Base-by-base conservation (phyloP, 805 yeast genomes). In the Candida coquimbonensis region DNA sequence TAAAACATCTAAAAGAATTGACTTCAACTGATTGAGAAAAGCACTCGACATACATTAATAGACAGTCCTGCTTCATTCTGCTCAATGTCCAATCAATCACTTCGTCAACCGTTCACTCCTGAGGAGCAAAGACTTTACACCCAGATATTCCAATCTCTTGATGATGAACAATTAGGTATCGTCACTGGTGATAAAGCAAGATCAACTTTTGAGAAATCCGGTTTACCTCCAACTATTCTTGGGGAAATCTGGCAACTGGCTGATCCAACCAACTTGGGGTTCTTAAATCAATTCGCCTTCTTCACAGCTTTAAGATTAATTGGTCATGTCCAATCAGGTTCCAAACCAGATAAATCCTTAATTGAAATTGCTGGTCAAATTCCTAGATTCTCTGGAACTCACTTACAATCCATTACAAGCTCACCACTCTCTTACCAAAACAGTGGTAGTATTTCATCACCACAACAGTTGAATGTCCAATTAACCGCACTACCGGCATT, bases 171-270 rank as follows among this genome's bases (percentile, higher is more conserved):
- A 39, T 67, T 83, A 39, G 96, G 96, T 6, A 73, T 83, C 29
- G 84, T 91, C 47, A 85, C 96, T 4, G 99, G 99, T 33, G 90
- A 84, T 35, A 80, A 82, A 36, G 87, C 96, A 12, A 78, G 93
- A 53, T 74, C 87, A 12, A 72, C 95, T 7, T 80, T 93, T 52
- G 96, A 89, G 56, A 85, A 84, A 48, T 81, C 95, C 4, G 95
- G 95, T 1, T 72, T 93, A 40, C 81, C 93, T 7, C 83, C 95
- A 4, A 71, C 81, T 16, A 68, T 77, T 29, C 71, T 93, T 33
- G 96, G 96, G 9, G 93, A 89, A 64, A 82, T 93, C 51, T 93
- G 99, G 99, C 90, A 86, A 63, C 62, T 85, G 33, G 89, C 96
- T n/a, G 99, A 93, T 66, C 75, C 78, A n/a, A 81, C 80, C 48